Percentiles rank a stretch among this genome's conserved stretches.
These are phyloP conservation scores for Alternaria sp. DNA, from an alignment of 2,329 filamentous ascomycete species.

Conservation along the genomic window DNA sequence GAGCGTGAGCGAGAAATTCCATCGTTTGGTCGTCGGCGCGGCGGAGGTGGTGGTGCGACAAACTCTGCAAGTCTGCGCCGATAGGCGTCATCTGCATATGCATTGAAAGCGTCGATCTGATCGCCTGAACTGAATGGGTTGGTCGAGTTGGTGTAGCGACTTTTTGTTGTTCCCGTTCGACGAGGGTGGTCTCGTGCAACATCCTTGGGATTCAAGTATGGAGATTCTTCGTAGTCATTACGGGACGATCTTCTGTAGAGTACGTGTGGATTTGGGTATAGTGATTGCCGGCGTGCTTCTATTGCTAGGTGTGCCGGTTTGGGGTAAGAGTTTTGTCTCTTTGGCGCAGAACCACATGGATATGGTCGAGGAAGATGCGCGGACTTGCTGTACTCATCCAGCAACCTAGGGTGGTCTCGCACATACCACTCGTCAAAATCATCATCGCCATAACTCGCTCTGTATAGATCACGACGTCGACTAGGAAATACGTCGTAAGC, in stretches of 20 bases:
- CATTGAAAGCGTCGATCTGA: too few species aligned
- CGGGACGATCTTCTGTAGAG: not conserved
- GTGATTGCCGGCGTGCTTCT: not conserved
- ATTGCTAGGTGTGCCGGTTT: not conserved
- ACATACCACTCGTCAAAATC: not conserved
- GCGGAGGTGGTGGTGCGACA: too few species aligned
- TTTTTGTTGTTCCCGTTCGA: too few species aligned
- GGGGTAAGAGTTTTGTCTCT: not conserved
- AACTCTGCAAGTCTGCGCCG: too few species aligned
- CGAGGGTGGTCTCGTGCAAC: too few species aligned
- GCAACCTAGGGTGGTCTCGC: not conserved
- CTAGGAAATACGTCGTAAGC: not conserved
- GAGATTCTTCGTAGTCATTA: not conserved
- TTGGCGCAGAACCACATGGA: rapidly evolving
- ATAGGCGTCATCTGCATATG: too few species aligned
- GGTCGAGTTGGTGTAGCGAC: not conserved
- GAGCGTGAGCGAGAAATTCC: not conserved
- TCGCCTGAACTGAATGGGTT: not conserved
- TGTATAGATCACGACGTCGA: not conserved
- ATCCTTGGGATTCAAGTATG: too few species aligned
- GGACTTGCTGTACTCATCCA: not conserved
- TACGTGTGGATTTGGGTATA: not conserved
- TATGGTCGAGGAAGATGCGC: rapidly evolving
- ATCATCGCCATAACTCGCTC: not conserved
- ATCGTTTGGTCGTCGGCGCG: too few species aligned